Base-by-base conservation (phyloP, 2,329 filamentous ascomycete genomes). In the Phialophora verrucosa region DNA sequence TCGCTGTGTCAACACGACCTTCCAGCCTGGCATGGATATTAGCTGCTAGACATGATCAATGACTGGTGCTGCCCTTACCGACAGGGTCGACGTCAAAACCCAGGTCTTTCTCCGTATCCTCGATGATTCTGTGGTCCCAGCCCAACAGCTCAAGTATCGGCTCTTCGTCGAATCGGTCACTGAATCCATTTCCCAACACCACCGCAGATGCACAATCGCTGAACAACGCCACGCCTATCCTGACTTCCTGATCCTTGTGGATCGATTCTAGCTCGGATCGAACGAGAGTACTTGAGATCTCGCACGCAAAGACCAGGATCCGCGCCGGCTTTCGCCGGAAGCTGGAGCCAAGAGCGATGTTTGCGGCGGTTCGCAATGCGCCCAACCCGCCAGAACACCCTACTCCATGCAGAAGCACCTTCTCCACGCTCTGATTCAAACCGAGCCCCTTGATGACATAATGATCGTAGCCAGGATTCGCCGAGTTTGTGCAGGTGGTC, bases 181-280 rank as follows among this genome's bases (percentile, higher is more conserved):
- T 70, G 61, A 90, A 78, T 0, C 83, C 84, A 72, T 91, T 91
- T 73, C 86, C 88, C 38, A 91, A 73, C 1, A 91, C 79, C 31
- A 86, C 76, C 0, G 88, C 86, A 64, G 88, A 88, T n/a, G 87
- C 89, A 69, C 87, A 90, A 75, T 91, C 89, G 23, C 88, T 90
- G 75, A 91, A 91, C 2, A 91, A 77, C 14, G 85, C 85, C 1
- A 87, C 81, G 1, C 88, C 89, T 71, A 91, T 90, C 35, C 88
- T 82, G 11, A 87, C 85, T 66, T 89, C 82, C 70, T 89, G 84
- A 17, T 81, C 72, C 70, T 85, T 80, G 67, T 87, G 73, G 74
- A 90, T 84, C 74, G 84, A 87, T 68, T 90, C 84, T 55, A 91
- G 77, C 75, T 91, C 89, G 71, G 86, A 88, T 50, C 88, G 81